Percentiles rank a stretch among this genome's conserved stretches.
These are phyloP conservation scores for Morella rubra DNA, from an alignment of 306 rosid genomes.

Conservation along the genomic window DNA sequence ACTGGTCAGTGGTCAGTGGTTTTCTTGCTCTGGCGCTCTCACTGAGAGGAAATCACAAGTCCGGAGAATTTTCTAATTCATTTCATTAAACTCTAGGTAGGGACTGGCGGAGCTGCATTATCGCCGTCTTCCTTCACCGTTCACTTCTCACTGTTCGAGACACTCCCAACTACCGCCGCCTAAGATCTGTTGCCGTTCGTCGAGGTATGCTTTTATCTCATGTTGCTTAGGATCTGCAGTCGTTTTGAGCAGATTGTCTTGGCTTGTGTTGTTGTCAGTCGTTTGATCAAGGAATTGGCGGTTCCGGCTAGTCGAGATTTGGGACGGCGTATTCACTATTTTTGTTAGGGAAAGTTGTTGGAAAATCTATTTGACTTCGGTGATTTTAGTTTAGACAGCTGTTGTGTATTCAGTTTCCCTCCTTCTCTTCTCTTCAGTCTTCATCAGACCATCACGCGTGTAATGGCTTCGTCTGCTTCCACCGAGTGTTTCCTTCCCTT, in stretches of 20 bases:
- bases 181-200: neutral
- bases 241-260: neutral
- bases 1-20: too few species aligned
- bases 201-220: neutral
- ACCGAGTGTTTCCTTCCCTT: constrained; percentile 34
- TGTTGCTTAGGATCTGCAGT: neutral
- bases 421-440: neutral
- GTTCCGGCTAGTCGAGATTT: neutral
- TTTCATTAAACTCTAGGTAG: too few species aligned
- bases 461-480: constrained; percentile 43
- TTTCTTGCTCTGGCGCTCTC: too few species aligned
- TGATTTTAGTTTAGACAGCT: neutral
- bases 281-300: neutral
- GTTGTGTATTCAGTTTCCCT: neutral
- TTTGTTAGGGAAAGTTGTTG: neutral
- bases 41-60: too few species aligned
- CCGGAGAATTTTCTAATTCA: too few species aligned
- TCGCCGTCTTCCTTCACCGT: neutral
- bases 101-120: neutral
- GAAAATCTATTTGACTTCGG: neutral
- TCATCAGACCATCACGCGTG: neutral
- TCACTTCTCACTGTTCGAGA: neutral
- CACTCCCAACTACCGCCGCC: neutral
- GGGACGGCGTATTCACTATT: too few species aligned
- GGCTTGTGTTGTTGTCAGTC: neutral